Percentiles rank a stretch among this genome's conserved stretches.
These are phyloP conservation scores for Lachnellula hyalina DNA, from an alignment of 2,329 filamentous ascomycete species.

Conservation along the genomic window DNA sequence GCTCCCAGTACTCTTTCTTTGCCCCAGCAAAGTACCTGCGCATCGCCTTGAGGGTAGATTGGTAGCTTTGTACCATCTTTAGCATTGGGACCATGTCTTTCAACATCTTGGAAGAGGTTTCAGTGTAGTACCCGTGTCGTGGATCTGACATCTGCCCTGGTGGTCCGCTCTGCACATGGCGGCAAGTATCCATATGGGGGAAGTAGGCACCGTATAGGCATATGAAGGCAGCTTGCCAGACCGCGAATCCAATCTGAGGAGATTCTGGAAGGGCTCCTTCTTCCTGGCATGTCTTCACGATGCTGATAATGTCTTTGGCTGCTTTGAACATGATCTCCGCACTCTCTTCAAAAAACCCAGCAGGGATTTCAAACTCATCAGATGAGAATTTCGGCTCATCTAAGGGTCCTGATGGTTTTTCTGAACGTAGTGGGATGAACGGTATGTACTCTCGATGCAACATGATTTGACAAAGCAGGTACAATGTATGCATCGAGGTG, in stretches of 20 bases:
- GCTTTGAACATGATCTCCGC: slow-evolving; percentile 59
- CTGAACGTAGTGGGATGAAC: slow-evolving; percentile 54
- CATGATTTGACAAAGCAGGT: slow-evolving; percentile 61
- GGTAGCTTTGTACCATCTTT: slow-evolving; percentile 53
- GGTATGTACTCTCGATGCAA: slow-evolving; percentile 65
- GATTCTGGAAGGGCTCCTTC: slow-evolving; percentile 58
- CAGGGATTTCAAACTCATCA: slow-evolving; percentile 41
- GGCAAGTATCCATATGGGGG: slow-evolving; percentile 59
- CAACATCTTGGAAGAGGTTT: slow-evolving; percentile 45
- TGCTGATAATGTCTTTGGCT: slow-evolving; percentile 57
- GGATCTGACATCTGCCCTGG: neutral
- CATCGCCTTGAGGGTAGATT: slow-evolving; percentile 48
- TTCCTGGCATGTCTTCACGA: slow-evolving; percentile 57
- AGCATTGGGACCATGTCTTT: slow-evolving; percentile 46
- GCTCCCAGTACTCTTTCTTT: slow-evolving; percentile 41
- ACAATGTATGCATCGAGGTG: slow-evolving; percentile 61
- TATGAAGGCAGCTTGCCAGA: slow-evolving; percentile 62
- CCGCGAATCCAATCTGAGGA: slow-evolving; percentile 59
- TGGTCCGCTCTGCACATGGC: slow-evolving; percentile 44
- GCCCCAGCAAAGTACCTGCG: slow-evolving; percentile 47
- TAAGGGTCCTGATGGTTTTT: slow-evolving; percentile 47
- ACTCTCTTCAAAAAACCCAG: slow-evolving; percentile 57
- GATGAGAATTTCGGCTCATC: slow-evolving; percentile 51
- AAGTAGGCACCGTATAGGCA: slow-evolving; percentile 64
- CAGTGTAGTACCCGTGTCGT: slow-evolving; percentile 24